These are phyloP conservation scores for Cryphonectria carpinicola DNA, from an alignment of 2,329 filamentous ascomycete genomes.

Conservation along the genomic window DNA sequence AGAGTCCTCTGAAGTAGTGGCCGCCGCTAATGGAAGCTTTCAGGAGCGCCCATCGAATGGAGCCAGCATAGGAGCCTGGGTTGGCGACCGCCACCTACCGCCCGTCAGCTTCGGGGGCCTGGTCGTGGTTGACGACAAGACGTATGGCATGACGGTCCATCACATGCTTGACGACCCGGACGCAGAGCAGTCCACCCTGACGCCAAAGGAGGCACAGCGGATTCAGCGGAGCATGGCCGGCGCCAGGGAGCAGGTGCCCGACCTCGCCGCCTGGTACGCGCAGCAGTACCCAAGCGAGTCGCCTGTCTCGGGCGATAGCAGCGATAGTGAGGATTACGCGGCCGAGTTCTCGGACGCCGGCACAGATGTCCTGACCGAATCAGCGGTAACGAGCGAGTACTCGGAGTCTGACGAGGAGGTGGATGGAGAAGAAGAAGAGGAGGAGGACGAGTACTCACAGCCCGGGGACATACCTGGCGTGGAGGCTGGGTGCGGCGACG, in stretches of 20 bases:
- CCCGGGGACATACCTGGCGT: conserved; percentile 80
- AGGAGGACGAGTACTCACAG: conserved; percentile 57
- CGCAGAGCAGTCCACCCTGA: conserved; percentile 32
- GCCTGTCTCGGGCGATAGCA: conserved; percentile 43
- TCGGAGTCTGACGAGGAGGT: conserved; percentile 48
- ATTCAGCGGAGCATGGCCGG: conserved; percentile 34
- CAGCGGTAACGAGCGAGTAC: conserved; percentile 56
- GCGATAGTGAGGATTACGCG: conserved; percentile 56
- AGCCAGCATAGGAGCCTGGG: conserved; percentile 90
- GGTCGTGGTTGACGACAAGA: conserved; percentile 79
- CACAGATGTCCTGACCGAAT: conserved; percentile 56
- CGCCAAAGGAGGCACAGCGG: conserved; percentile 22
- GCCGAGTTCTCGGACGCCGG: conserved; percentile 67
- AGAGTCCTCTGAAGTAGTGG: conserved; percentile 40
- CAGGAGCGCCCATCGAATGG: conserved; percentile 81
- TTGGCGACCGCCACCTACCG: conserved; percentile 81
- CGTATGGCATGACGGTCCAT: conserved; percentile 94
- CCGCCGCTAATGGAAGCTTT: conserved; percentile 71
- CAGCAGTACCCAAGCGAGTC: conserved; percentile 39
- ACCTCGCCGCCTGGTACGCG: conserved; percentile 49
- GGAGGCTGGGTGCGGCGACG: conserved; percentile 73
- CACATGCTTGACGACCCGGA: conserved; percentile 86
- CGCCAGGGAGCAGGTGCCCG: conserved; percentile 35
- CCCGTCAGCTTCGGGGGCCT: conserved; percentile 91
- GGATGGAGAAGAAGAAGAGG: conserved; percentile 36